These are phyloP conservation scores for Rhododendron mucronatum DNA, from an alignment of 148 eudicot species.

Conservation along the genomic window DNA sequence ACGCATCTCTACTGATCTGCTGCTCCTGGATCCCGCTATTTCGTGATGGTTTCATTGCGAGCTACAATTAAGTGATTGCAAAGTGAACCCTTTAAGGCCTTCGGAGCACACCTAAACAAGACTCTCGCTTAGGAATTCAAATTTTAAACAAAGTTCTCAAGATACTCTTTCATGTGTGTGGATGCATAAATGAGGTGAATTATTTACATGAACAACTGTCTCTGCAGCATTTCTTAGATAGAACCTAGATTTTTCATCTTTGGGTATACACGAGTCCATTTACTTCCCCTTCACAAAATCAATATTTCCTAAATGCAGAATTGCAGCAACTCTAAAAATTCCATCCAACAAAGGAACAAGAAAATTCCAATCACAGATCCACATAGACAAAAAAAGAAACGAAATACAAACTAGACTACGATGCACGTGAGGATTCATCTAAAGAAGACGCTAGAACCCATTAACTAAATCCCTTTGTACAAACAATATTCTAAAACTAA, in stretches of 20 bases:
- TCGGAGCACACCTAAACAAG: slow-evolving; percentile 44
- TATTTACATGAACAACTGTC: slow-evolving; percentile 63
- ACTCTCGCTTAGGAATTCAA: slow-evolving; percentile 5
- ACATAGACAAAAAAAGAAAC: no score
- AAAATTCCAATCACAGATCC: not conserved
- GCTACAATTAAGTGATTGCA: slow-evolving; percentile 90
- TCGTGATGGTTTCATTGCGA: slow-evolving; percentile 86
- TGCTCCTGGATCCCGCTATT: slow-evolving; percentile 74
- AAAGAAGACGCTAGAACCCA: no score
- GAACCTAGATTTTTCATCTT: slow-evolving; percentile 88
- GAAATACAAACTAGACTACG: no score
- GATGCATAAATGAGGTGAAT: slow-evolving; percentile 1
- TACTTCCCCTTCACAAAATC: slow-evolving; percentile 88
- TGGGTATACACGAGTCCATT: slow-evolving; percentile 82
- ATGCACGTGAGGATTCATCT: no score
- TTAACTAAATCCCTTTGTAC: no score
- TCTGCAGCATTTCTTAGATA: slow-evolving; percentile 75
- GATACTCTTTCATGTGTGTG: not conserved
- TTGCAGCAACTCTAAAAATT: slow-evolving; percentile 88
- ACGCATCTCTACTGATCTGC: slow-evolving; percentile 85
- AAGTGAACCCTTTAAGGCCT: slow-evolving; percentile 75
- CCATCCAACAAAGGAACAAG: slow-evolving; percentile 59
- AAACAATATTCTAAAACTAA: no score
- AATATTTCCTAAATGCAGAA: slow-evolving; percentile 94
- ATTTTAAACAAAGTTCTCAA: not conserved